Evolutionary conservation across 2,329 filamentous ascomycete species (phyloP), one percentile per base, ranked within the genome.

Genomic region (Fusarium pseudocircinatum): DNA sequence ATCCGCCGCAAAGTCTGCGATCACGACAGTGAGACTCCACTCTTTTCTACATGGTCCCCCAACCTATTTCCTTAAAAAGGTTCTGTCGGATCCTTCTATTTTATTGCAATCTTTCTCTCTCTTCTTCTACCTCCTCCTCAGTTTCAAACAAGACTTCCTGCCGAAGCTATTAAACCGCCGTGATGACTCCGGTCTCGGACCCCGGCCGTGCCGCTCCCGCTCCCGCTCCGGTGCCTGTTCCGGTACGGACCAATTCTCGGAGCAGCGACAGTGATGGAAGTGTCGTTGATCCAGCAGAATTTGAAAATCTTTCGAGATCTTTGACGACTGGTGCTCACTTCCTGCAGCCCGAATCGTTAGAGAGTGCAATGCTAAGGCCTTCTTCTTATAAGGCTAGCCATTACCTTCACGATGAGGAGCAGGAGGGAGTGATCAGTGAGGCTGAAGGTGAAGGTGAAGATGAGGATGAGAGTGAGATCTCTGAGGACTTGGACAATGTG

Each of bases 321-420:
- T 68, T 84, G 54, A 84, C 82, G 20, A 81, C 82, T 2, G 77
- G 77, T 6, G 81, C 78, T 11, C 79, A 82, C 28, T 78, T 83
- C 26, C 78, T 86, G 15, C 84, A 85, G 63, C 83, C 85, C 15
- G 85, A 85, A 69, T 74, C 82, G 6, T 68, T 80, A 44, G 82
- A 84, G 67, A 79, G 82, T 60, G 79, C 83, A 54, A 82, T 86
- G 79, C 78, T 87, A 6, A 76, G 81, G 36, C 72, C 76, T 18
- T 59, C 63, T 8, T 62, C 46, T 28, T 71, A 70, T 32, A 76
- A 73, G 63, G 66, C 72, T 57, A 69, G 61, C 59, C 64, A 73
- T 76, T 50, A 66, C 66, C 69, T 52, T 52, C 50, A 63, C 7
- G 65, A 70, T 18, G 72, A 70, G 37, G 72, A 65, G 34, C 37